Conservation (phyloP, 1,284 basidiomycete species). For the Leccinum fallax region DNA sequence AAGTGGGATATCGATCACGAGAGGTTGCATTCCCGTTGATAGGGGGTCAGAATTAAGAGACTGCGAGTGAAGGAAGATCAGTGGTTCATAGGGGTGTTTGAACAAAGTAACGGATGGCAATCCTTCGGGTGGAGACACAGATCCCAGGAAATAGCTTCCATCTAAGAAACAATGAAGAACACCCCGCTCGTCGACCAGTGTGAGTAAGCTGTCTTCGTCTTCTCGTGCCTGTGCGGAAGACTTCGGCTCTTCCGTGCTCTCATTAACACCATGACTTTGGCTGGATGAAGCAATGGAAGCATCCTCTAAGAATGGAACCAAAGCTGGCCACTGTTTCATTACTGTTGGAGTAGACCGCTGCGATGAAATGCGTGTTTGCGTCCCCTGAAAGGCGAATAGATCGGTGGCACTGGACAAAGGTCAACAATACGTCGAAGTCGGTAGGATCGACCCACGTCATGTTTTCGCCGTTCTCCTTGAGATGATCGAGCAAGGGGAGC, state of each 20-base stretch:
- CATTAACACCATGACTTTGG: conserved; percentile 34
- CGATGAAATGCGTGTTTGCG: conserved; percentile 48
- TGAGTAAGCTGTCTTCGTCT: conserved; percentile 65
- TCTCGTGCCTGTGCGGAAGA: conserved; percentile 23
- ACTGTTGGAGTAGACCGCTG: conserved; percentile 52
- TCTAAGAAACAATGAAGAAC: conserved; percentile 70
- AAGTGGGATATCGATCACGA: conserved; percentile 56
- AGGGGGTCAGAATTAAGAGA: conserved; percentile 25
- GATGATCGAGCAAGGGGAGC: conserved; percentile 68
- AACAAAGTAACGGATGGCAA: conserved; percentile 44
- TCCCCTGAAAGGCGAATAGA: conserved; percentile 75
- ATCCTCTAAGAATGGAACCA: conserved; percentile 53
- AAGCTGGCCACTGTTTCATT: conserved; percentile 68
- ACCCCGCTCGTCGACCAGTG: conserved; percentile 59
- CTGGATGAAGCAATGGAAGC: conserved; percentile 58
- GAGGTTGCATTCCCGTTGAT: conserved; percentile 47
- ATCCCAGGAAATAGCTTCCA: conserved; percentile 79
- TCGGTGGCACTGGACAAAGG: conserved; percentile 58
- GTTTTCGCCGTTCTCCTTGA: conserved; percentile 64
- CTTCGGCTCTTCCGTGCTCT: conserved; percentile 21
- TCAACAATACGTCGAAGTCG: conserved; percentile 13
- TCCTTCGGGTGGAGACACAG: conserved; percentile 43
- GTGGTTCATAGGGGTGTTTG: conserved; percentile 49
- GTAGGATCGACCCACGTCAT: conserved; percentile 50
- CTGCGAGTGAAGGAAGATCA: conserved; percentile 52